Evolutionary conservation across 495 filamentous ascomycete genomes (phyloP), one percentile per base, ranked within the genome.

Genomic region (Penicilliopsis zonata): DNA sequence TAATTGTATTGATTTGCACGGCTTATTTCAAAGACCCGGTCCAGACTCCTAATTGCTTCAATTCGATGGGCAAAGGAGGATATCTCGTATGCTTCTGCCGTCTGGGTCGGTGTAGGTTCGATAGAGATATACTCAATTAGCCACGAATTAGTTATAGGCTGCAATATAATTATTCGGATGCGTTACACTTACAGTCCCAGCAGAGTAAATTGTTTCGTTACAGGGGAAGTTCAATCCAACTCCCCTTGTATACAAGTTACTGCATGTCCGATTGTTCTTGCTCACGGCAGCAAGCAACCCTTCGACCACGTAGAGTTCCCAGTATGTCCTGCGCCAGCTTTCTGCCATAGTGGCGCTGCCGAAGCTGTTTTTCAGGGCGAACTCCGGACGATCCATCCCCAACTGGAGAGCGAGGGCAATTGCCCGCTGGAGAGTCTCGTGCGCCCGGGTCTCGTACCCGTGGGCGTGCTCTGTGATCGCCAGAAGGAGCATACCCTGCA

Each of bases 261-360:
- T n/a, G n/a, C n/a, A n/a, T n/a, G n/a, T n/a, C n/a, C n/a, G 29
- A 17, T 32, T 35, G 13, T 44, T 37, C 17, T 48, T 47, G 3
- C 43, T 20, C 29, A 45, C 40, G 4, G 47, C 58, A 1, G 63
- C 53, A 18, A 67, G 38, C 19, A 65, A 38, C 0, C 53, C 59
- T 36, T 86, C 80, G 2, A 79, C 67, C 28, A 83, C 70, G 47
- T 74, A 86, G 23, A 90, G 52, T 42, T 86, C 80, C 82, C 82
- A 90, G 75, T 79, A 87, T 7, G 82, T 87, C 30, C 83, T 59
- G 13, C 82, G 63, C 76, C 78, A 84, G 53, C 78, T 78, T 46
- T 90, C 83, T 14, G 69, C 74, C n/a, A 78, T 31, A 6, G 77
- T 48, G 3, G 55, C 47, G 23, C 67, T 56, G 33, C 65, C 35